Evolutionary conservation across 306 rosid genomes (phyloP).

Genomic region (Canavalia gladiata): DNA sequence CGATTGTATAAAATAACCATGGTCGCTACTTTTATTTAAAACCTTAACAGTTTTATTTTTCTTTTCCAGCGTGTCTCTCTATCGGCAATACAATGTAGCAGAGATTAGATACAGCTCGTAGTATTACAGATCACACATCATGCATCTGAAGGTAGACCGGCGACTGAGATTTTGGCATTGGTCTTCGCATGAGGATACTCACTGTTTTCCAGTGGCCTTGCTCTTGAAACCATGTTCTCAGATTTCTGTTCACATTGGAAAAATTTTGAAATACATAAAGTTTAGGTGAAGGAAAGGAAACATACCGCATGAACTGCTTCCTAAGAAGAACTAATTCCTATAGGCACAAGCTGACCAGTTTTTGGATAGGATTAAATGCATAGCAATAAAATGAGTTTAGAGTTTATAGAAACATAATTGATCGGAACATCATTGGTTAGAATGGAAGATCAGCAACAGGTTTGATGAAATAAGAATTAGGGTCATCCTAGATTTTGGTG

Average conservation of each 20-base stretch:
- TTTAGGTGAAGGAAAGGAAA: neutral
- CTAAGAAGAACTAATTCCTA: neutral
- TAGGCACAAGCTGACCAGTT: neutral
- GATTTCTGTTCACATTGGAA: conserved; percentile 61
- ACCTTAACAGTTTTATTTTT: neutral
- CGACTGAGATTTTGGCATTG: conserved; percentile 33
- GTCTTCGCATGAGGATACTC: conserved; percentile 34
- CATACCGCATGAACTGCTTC: neutral
- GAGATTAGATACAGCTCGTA: conserved; percentile 25
- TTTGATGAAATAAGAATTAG: neutral
- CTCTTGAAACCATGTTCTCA: conserved; percentile 81
- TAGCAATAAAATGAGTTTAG: neutral
- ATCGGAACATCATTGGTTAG: neutral
- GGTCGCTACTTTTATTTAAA: neutral
- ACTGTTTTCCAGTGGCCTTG: conserved; percentile 50
- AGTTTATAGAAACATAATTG: neutral
- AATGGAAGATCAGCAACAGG: neutral
- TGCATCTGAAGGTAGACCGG: neutral
- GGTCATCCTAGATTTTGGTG: conserved; percentile 1
- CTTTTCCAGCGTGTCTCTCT: neutral
- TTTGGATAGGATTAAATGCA: neutral
- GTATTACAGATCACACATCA: neutral
- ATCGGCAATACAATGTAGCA: conserved; percentile 22
- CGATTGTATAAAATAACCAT: conserved; percentile 1
- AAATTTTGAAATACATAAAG: conserved; percentile 9